phyloP scores from a whole-genome alignment of 139 green algal species.

The Spirogloea muscicola region DNA sequence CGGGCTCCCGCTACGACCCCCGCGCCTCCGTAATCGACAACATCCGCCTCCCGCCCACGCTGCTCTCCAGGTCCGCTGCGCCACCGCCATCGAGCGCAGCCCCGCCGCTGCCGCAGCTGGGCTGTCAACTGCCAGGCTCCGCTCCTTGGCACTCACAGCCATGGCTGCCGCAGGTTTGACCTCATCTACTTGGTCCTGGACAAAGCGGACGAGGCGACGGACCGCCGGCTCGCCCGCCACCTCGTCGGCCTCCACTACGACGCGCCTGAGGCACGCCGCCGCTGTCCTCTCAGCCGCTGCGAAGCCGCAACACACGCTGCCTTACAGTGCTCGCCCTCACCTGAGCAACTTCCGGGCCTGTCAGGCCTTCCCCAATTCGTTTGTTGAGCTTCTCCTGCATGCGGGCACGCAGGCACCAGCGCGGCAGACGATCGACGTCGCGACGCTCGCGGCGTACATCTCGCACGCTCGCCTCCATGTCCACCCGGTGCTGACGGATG shows the following conservation, averaged over 20 bases:
- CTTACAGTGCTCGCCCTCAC: too few species aligned
- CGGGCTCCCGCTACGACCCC: conserved; percentile 81
- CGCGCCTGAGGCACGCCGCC: conserved; percentile 18
- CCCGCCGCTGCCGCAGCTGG: too few species aligned
- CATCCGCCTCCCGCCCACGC: conserved; percentile 91
- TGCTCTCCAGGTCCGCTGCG: conserved; percentile 88
- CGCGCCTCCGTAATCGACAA: conserved; percentile 87
- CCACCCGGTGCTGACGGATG: conserved; percentile 68
- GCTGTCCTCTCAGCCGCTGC: too few species aligned
- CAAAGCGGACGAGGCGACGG: conserved; percentile 73
- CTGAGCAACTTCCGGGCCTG: too few species aligned
- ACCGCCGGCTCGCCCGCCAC: conserved; percentile 83
- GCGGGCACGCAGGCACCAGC: conserved; percentile 16
- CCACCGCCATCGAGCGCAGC: background rate
- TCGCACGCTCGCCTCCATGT: conserved; percentile 67
- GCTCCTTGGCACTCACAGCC: too few species aligned
- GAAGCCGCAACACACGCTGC: too few species aligned
- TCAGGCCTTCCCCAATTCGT: too few species aligned
- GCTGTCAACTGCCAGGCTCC: too few species aligned
- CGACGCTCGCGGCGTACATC: conserved; percentile 84
- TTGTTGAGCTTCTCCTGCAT: too few species aligned
- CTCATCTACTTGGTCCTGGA: conserved; percentile 95
- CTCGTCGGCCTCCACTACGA: conserved; percentile 83
- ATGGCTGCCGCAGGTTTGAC: conserved; percentile 73
- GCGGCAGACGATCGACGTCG: conserved; percentile 55